Percentiles rank a stretch among this genome's conserved stretches.
phyloP scores from a whole-genome alignment of 2,329 filamentous ascomycete genomes.

The Ascochyta clinopodiicola region DNA sequence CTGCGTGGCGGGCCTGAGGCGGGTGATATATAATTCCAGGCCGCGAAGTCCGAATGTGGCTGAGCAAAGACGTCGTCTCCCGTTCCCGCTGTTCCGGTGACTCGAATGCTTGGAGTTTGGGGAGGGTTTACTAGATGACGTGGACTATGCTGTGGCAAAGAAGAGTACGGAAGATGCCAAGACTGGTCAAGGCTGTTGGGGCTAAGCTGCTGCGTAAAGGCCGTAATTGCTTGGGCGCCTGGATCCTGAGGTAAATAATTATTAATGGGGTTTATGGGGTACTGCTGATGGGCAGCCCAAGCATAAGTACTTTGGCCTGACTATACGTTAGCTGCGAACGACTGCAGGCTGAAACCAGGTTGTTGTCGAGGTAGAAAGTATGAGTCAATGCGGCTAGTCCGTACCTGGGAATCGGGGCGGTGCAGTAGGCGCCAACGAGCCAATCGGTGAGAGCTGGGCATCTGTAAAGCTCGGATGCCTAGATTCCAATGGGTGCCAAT shows the following conservation, averaged over 20 bases:
- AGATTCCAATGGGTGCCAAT: slow-evolving; percentile 28
- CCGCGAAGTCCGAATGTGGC: slow-evolving; percentile 43
- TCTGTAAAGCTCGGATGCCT: slow-evolving; percentile 30
- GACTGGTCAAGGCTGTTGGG: slow-evolving; percentile 28
- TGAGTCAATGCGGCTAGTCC: slow-evolving; percentile 20
- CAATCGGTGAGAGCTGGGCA: slow-evolving; percentile 21
- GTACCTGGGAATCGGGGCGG: slow-evolving; percentile 30
- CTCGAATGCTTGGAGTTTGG: slow-evolving; percentile 38
- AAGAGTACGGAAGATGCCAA: slow-evolving; percentile 37
- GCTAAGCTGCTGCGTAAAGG: slow-evolving; percentile 41
- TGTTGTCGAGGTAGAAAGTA: slow-evolving; percentile 24
- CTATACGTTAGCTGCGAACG: slow-evolving; percentile 21
- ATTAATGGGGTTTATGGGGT: slow-evolving; percentile 29
- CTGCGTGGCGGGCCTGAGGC: slow-evolving; percentile 39
- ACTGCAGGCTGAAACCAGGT: slow-evolving; percentile 38
- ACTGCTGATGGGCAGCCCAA: slow-evolving; percentile 30
- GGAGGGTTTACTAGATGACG: slow-evolving; percentile 43
- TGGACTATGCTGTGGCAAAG: slow-evolving; percentile 41
- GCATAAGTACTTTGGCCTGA: slow-evolving; percentile 43
- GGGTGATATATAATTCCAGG: slow-evolving; percentile 38
- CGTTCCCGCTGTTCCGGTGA: slow-evolving; percentile 34
- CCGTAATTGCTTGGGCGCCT: slow-evolving; percentile 40
- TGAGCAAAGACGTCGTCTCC: slow-evolving; percentile 38
- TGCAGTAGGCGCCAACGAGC: slow-evolving; percentile 13
- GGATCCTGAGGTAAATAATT: slow-evolving; percentile 36